A percentile compares a stretch with the other conserved stretches of the same genome.
These are phyloP conservation scores for Trichophyton equinum DNA, from an alignment of 2,329 filamentous ascomycete species.

Conservation along the genomic window DNA sequence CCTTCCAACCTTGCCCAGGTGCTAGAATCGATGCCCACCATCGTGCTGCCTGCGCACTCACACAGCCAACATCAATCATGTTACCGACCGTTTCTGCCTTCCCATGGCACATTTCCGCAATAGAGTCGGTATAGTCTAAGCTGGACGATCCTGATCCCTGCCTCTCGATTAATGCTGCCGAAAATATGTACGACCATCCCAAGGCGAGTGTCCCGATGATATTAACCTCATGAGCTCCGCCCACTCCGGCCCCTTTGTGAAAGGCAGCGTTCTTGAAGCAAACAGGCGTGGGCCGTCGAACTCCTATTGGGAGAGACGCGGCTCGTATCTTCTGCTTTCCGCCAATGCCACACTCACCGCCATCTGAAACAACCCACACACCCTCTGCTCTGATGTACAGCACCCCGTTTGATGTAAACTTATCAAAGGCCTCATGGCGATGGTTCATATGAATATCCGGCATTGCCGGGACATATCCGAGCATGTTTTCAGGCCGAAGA, in stretches of 20 bases:
- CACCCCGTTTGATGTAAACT: not conserved
- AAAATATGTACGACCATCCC: slow-evolving; percentile 7
- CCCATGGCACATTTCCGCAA: slow-evolving; percentile 3
- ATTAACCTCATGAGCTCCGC: not conserved
- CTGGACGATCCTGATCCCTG: not conserved
- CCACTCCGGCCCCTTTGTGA: not conserved
- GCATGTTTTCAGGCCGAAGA: slow-evolving; percentile 2
- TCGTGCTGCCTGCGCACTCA: slow-evolving; percentile 1
- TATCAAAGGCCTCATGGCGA: not conserved
- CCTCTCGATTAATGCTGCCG: slow-evolving; percentile 1
- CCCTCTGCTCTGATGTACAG: slow-evolving; percentile 1
- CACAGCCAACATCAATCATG: not conserved
- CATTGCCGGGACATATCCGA: slow-evolving; percentile 3
- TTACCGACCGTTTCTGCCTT: not conserved
- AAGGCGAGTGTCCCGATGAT: slow-evolving; percentile 5
- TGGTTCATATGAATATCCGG: not conserved
- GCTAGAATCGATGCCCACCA: slow-evolving; percentile 5
- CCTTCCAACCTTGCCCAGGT: slow-evolving; percentile 6
- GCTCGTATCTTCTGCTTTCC: slow-evolving; percentile 5
- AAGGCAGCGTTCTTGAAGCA: slow-evolving; percentile 1
- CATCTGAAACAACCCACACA: slow-evolving; percentile 1
- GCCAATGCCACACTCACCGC: not conserved
- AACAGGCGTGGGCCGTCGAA: not conserved
- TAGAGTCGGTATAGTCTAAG: slow-evolving; percentile 1
- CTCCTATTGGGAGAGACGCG: slow-evolving; percentile 2